A percentile compares a stretch with the other conserved stretches of the same genome.
These are phyloP conservation scores for Talinum fruticosum DNA, from an alignment of 148 eudicot genomes.

Conservation along the genomic window DNA sequence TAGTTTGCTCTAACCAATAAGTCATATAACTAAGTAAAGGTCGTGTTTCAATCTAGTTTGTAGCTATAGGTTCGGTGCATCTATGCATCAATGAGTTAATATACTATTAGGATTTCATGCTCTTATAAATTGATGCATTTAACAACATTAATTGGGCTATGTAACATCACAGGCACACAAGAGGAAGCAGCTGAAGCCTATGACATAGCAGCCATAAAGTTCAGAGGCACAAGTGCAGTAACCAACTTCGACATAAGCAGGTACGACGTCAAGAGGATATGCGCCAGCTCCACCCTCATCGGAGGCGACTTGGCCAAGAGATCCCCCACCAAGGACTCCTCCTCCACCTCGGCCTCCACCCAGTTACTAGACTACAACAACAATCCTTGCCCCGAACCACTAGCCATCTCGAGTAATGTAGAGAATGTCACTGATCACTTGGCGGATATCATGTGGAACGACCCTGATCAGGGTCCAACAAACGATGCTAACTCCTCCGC, in stretches of 20 bases:
- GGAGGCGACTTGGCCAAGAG: conserved; percentile 64
- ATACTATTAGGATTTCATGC: background rate
- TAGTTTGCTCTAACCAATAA: too few species aligned
- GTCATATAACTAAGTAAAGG: too few species aligned
- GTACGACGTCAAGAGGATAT: conserved; percentile 69
- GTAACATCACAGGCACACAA: conserved; percentile 54
- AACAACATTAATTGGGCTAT: background rate
- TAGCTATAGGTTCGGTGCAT: too few species aligned
- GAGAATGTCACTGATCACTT: conserved; percentile 22
- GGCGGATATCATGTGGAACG: conserved; percentile 20
- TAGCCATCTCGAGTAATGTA: conserved; percentile 26
- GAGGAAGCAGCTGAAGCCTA: conserved; percentile 93
- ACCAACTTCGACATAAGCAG: conserved; percentile 79
- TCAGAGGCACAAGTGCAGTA: conserved; percentile 70
- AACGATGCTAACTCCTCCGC: background rate
- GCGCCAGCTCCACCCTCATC: conserved; percentile 61
- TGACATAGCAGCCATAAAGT: conserved; percentile 85
- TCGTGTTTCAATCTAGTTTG: too few species aligned
- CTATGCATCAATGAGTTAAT: too few species aligned
- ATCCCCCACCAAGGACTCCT: conserved; percentile 22
- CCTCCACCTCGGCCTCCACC: conserved; percentile 12
- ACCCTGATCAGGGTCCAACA: background rate
- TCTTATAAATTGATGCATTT: too few species aligned
- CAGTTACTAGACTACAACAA: conserved; percentile 6
- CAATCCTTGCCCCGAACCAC: conserved; percentile 7